Conservation (phyloP, 495 filamentous ascomycete genomes). For the Amniculicola lignicola region DNA sequence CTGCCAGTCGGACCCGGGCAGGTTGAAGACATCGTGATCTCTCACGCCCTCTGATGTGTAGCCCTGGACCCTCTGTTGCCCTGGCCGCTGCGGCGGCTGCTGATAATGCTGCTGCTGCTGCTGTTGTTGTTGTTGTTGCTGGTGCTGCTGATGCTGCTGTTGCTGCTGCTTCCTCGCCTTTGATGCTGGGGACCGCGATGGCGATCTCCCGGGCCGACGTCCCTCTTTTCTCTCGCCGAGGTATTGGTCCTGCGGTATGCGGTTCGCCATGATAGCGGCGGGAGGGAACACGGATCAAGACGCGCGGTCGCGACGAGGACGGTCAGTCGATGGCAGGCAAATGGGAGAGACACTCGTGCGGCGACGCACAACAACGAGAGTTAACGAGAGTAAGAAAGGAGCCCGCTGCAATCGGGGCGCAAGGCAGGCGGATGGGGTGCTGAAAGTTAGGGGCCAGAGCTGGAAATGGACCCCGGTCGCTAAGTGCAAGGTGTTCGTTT, state of each 20-base stretch:
- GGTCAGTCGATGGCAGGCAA: conserved; percentile 8
- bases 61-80: conserved; percentile 46
- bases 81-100: too few species aligned
- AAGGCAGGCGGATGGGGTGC: neutral
- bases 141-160: conserved; percentile 13
- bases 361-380: conserved; percentile 11
- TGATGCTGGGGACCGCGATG: conserved; percentile 29
- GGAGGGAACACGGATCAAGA: neutral
- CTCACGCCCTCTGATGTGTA: conserved; percentile 61
- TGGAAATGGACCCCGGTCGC: conserved; percentile 6
- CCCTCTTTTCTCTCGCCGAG: conserved; percentile 26
- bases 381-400: conserved; percentile 26
- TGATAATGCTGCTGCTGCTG: conserved; percentile 22
- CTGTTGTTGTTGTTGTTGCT: too few species aligned
- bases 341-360: neutral
- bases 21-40: conserved; percentile 63
- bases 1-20: conserved; percentile 79
- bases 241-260: conserved; percentile 16
- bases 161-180: conserved; percentile 27
- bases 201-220: conserved; percentile 30
- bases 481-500: conserved; percentile 26
- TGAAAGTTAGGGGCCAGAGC: conserved; percentile 17
- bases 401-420: neutral
- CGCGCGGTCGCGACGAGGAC: conserved; percentile 6
- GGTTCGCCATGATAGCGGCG: conserved; percentile 32